A percentile compares a stretch with the other conserved stretches of the same genome.
phyloP scores from a whole-genome alignment of 2,329 filamentous ascomycete species.

The Intubia oerlemansii region DNA sequence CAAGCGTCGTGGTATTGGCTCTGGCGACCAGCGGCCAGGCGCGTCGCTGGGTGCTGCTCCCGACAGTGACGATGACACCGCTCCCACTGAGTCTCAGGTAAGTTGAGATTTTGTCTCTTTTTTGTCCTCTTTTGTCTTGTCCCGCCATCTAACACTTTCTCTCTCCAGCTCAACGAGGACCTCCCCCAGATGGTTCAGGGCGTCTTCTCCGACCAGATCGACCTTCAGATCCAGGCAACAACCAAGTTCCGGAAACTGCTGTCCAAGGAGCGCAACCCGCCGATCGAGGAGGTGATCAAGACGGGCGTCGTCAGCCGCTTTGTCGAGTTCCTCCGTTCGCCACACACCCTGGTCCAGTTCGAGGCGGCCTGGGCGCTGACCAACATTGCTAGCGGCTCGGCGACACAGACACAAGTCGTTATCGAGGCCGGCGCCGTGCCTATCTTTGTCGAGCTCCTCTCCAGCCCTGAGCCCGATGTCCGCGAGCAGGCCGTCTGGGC shows the following conservation, averaged over 20 bases:
- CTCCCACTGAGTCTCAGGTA: conserved; percentile 93
- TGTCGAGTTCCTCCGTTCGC: conserved; percentile 93
- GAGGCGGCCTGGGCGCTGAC: conserved; percentile 98
- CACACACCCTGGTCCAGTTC: conserved; percentile 95
- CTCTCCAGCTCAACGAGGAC: conserved; percentile 97
- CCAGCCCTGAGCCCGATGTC: conserved; percentile 91
- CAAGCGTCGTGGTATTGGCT: conserved; percentile 87
- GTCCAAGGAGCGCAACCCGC: conserved; percentile 96
- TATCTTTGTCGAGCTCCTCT: conserved; percentile 92
- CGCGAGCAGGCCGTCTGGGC: conserved; percentile 98
- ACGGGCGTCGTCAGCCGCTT: conserved; percentile 94
- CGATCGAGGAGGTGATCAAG: conserved; percentile 98
- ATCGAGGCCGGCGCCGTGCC: conserved; percentile 96
- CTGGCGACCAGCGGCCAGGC: conserved; percentile 57
- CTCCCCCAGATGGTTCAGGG: conserved; percentile 95
- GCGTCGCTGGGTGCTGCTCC: conserved; percentile 70
- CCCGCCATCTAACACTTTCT: not conserved
- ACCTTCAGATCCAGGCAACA: conserved; percentile 88
- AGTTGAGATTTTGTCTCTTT: conserved; percentile 12
- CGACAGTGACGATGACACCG: conserved; percentile 94
- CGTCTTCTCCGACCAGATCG: conserved; percentile 97
- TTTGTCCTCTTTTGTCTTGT: conserved; percentile 3
- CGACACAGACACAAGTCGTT: conserved; percentile 93
- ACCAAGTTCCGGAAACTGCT: conserved; percentile 97
- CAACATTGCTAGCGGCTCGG: conserved; percentile 96